These are phyloP conservation scores for Aspergillus ochraceoroseus DNA, from an alignment of 2,329 filamentous ascomycete species.

Conservation along the genomic window DNA sequence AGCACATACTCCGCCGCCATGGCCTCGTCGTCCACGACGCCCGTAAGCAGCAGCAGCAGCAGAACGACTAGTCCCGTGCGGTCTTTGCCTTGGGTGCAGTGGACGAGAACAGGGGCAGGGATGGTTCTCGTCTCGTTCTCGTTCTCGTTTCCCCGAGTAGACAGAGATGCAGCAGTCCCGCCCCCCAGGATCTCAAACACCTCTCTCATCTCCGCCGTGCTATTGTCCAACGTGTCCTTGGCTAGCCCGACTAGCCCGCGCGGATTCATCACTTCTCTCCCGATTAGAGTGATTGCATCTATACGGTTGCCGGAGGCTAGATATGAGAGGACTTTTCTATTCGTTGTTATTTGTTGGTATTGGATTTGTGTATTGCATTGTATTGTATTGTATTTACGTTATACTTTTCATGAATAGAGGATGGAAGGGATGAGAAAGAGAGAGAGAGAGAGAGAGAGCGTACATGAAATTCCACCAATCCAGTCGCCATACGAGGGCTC, in stretches of 20 bases:
- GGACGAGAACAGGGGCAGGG: constrained; percentile 60
- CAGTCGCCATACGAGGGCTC: constrained; percentile 61
- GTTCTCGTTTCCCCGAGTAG: too few species aligned
- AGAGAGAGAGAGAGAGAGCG: constrained; percentile 19
- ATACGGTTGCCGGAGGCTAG: constrained; percentile 63
- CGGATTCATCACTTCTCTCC: constrained; percentile 64
- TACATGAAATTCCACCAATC: constrained; percentile 63
- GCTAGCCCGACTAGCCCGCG: constrained; percentile 68
- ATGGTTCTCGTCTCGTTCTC: neutral
- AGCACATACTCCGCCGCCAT: constrained; percentile 68
- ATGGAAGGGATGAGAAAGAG: constrained; percentile 1
- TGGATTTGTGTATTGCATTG: too few species aligned
- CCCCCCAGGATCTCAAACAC: constrained; percentile 62
- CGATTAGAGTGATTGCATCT: constrained; percentile 65
- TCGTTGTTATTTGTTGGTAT: neutral
- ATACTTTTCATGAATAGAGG: neutral
- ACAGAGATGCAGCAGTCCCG: too few species aligned
- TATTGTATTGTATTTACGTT: too few species aligned
- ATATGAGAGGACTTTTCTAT: constrained; percentile 58
- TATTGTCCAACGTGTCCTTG: constrained; percentile 64
- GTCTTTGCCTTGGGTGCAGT: constrained; percentile 89
- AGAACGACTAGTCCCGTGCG: constrained; percentile 68
- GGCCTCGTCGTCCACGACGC: constrained; percentile 50
- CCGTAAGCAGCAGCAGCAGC: constrained; percentile 61
- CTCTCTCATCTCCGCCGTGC: constrained; percentile 58